Base-by-base conservation (phyloP, 495 filamentous ascomycete species). In the Lentithecium fluviatile region DNA sequence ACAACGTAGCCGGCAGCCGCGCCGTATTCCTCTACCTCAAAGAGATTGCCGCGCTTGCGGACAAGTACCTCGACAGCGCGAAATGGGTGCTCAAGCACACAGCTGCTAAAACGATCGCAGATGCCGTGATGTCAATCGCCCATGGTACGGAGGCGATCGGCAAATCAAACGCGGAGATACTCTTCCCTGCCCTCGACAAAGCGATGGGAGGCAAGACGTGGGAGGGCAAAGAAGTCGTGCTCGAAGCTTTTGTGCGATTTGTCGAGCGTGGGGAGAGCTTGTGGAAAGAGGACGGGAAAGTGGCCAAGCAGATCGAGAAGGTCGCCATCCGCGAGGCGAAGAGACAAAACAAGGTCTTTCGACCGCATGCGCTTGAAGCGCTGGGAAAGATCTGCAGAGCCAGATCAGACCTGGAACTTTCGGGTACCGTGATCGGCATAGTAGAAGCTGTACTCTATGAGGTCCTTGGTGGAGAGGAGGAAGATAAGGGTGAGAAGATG, bases 41-140 rank as follows among this genome's bases (percentile, higher is more conserved):
- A 42, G 94, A 98, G 74, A 95, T 97, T 62, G 76, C 88, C 15
- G 75, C 72, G 13, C 76, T 97, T 1, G 82, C 83, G 13, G 77
- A 81, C 17, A 75, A 80, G 52, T 79, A 91, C 55, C 71, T 97
- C 13, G 81, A 86, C 3, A 90, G 89, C 7, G 80, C 88, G 2
- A 86, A 87, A 67, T 97, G 94, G 94, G 84, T 84, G 6, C 83
- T 96, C 23, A 95, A 92, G 70, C 93, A 97, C 65, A 88, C 89
- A 3, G 86, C 88, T 12, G 89, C 94, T 21, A 80, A 91, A 40
- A 82, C 90, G 1, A 79, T 90, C 21, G 89, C 90, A 6, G 86
- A 90, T 50, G 82, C 84, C n/a, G 81, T 89, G 21, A 70, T 68
- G 24, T 56, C 63, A 11, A 51, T 65, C 42, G 60, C 64, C 23